These are phyloP conservation scores for Stemphylium beticola DNA, from an alignment of 2,329 filamentous ascomycete genomes.

Conservation along the genomic window DNA sequence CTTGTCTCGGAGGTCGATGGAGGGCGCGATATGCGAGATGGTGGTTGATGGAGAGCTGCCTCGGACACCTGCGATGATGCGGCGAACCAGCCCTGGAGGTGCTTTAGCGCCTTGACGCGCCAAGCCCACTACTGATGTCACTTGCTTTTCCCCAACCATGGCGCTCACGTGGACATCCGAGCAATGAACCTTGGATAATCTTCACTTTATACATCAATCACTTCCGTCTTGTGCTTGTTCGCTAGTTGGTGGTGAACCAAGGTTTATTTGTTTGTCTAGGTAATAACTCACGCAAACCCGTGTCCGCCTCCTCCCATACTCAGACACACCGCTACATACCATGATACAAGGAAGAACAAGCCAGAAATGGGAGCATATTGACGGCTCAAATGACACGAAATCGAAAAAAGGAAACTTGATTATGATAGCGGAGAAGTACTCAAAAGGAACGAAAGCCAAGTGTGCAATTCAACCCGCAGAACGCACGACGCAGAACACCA, in stretches of 20 bases:
- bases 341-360: constrained; percentile 1
- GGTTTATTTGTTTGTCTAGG: not conserved
- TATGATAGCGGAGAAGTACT: constrained; percentile 5
- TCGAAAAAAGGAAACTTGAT: constrained; percentile 4
- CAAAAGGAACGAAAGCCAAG: not conserved
- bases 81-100: constrained; percentile 14
- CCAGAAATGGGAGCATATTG: not conserved
- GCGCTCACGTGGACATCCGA: not conserved
- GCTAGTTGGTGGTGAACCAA: not conserved
- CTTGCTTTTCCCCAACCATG: constrained; percentile 8
- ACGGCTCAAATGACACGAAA: not conserved
- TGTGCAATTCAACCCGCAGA: constrained; percentile 1
- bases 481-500: constrained; percentile 14
- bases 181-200: not conserved
- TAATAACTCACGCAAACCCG: not conserved
- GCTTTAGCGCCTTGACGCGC: constrained; percentile 14
- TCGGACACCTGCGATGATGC: constrained; percentile 32
- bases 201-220: not conserved
- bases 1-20: constrained; percentile 35
- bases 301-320: not conserved
- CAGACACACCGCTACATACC: not conserved
- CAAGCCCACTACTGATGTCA: constrained; percentile 16
- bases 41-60: constrained; percentile 40
- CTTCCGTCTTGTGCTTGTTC: not conserved
- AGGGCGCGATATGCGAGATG: constrained; percentile 29